phyloP scores from a whole-genome alignment of 768 basidiomycete genomes.

The Mycena albidolilacea region DNA sequence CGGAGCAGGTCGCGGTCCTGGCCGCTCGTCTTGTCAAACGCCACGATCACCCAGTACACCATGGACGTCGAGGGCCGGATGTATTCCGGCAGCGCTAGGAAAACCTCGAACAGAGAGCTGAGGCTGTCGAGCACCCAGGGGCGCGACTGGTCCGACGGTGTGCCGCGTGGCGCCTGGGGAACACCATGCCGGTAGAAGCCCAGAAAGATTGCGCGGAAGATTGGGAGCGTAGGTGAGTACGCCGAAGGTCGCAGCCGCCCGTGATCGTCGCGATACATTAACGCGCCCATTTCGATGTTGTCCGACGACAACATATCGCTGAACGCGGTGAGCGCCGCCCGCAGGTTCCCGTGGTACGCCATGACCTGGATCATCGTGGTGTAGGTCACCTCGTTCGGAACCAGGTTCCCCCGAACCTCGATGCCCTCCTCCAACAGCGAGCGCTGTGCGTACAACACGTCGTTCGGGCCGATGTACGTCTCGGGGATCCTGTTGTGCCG shows the following conservation, averaged over 20 bases:
- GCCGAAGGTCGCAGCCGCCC: slow-evolving; percentile 45
- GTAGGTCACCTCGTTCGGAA: slow-evolving; percentile 79
- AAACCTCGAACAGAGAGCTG: slow-evolving; percentile 69
- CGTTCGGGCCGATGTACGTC: slow-evolving; percentile 49
- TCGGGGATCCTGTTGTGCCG: slow-evolving; percentile 65
- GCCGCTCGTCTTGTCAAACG: slow-evolving; percentile 73
- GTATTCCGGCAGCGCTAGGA: slow-evolving; percentile 68
- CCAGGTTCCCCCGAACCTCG: slow-evolving; percentile 55
- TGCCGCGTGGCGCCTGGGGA: slow-evolving; percentile 27
- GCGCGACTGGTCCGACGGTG: slow-evolving; percentile 29
- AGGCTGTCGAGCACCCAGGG: slow-evolving; percentile 75
- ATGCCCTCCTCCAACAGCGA: slow-evolving; percentile 65
- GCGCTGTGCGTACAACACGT: slow-evolving; percentile 51
- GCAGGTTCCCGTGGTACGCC: slow-evolving; percentile 80
- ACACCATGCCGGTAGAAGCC: slow-evolving; percentile 78
- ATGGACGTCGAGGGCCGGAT: slow-evolving; percentile 60
- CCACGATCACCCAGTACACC: slow-evolving; percentile 78
- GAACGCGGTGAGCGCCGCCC: slow-evolving; percentile 68
- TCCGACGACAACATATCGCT: slow-evolving; percentile 74
- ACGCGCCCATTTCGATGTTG: slow-evolving; percentile 55
- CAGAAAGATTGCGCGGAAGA: slow-evolving; percentile 82
- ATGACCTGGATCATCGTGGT: slow-evolving; percentile 77
- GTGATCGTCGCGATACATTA: slow-evolving; percentile 45
- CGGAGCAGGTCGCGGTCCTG: slow-evolving; percentile 66
- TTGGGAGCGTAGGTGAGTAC: slow-evolving; percentile 62